phyloP scores from a whole-genome alignment of 2,329 filamentous ascomycete species.

The Curvularia spicifera region DNA sequence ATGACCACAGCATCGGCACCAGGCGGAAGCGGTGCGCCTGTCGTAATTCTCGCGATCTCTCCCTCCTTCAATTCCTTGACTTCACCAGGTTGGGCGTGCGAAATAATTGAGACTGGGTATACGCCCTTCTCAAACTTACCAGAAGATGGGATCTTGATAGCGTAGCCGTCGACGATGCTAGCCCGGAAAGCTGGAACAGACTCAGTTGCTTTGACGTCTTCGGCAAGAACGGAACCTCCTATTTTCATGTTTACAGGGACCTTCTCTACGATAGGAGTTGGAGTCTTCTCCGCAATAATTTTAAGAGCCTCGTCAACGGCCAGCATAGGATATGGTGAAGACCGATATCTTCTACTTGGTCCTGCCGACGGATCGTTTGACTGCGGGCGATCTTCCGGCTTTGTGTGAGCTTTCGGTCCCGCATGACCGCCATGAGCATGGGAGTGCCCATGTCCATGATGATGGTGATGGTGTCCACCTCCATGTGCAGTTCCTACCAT shows the following conservation, averaged over 20 bases:
- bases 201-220: slow-evolving; percentile 80
- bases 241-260: slow-evolving; percentile 69
- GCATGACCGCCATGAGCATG: slow-evolving; percentile 38
- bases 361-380: slow-evolving; percentile 67
- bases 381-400: slow-evolving; percentile 61
- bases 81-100: slow-evolving; percentile 79
- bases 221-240: slow-evolving; percentile 79
- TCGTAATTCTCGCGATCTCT: slow-evolving; percentile 88
- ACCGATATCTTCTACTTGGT: slow-evolving; percentile 73
- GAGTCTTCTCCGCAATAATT: slow-evolving; percentile 75
- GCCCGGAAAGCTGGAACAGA: slow-evolving; percentile 91
- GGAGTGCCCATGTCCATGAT: slow-evolving; percentile 27
- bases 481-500: slow-evolving; percentile 33
- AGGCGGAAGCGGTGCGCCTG: slow-evolving; percentile 86
- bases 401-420: slow-evolving; percentile 72
- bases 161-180: slow-evolving; percentile 97
- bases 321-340: slow-evolving; percentile 92
- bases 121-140: slow-evolving; percentile 69
- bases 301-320: slow-evolving; percentile 80
- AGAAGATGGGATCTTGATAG: slow-evolving; percentile 52
- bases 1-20: slow-evolving; percentile 92
- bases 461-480: slow-evolving; percentile 47
- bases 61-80: slow-evolving; percentile 70
- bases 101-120: slow-evolving; percentile 86
- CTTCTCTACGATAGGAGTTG: slow-evolving; percentile 63